Evolutionary conservation across 306 rosid species (phyloP), one percentile per base, ranked within the genome.

Genomic region (Styphnolobium japonicum): DNA sequence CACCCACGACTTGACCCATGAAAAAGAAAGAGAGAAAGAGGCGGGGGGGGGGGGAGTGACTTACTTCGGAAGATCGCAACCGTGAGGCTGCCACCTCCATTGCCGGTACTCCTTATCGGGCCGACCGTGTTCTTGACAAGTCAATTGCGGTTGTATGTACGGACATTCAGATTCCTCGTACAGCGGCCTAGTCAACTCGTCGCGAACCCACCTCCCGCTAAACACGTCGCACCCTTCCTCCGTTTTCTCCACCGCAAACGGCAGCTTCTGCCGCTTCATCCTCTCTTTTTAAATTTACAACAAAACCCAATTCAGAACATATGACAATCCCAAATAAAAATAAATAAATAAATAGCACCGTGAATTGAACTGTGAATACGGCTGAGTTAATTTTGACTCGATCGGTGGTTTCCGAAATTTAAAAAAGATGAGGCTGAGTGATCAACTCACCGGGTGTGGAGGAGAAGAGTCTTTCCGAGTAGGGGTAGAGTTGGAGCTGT

Each of bases 141-240:
- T 95, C 81, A 95, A 75, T 79, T 93, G 99, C 0, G 99, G 99
- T 66, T 93, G 99, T 22, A 95, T 95, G 86, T 95, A 95, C 40
- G 99, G 99, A 86, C 99, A 95, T 0, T 93, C 99, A 16, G 94
- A 87, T 82, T 95, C 99, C 73, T 93, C 89, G 67, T 95, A 95
- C 16, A 87, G 82, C 7, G 99, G 97, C 11, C 93, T 73, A 68
- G 8, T 85, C 73, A 71, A 73, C 86, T 91, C 94, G 82, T 95
- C 99, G 71, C 90, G 4, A 2, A 95, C 92, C 99, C 99, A 95
- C 14, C 82, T 83, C 61, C 99, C 99, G 42, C 84, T 90, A 83
- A 82, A 93, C 12, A 93, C 55, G 79, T 95, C 97, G 48, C 99
- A 95, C 22, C 84, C 89, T 75, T 84, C 92, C 21, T 81, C 89